Conservation (phyloP, 2,329 filamentous ascomycete genomes). For the Hymenoscyphus infarciens region DNA sequence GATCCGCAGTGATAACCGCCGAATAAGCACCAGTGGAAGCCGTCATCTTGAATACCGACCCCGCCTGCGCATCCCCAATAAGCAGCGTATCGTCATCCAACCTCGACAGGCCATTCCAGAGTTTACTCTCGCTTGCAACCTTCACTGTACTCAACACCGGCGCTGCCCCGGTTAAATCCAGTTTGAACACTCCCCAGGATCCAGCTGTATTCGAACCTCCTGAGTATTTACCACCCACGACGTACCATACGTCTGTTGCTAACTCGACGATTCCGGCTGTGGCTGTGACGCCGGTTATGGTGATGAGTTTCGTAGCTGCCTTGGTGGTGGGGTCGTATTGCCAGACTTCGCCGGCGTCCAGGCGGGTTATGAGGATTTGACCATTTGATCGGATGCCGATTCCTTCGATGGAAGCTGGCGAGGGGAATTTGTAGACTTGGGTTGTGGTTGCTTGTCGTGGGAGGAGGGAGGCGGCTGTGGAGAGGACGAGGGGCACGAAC, state of each 20-base stretch:
- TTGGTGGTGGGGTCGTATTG: constrained; percentile 8
- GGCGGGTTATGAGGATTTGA: constrained; percentile 11
- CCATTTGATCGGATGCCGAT: constrained; percentile 12
- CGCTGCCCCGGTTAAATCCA: background rate
- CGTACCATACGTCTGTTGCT: constrained; percentile 12
- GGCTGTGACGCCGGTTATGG: constrained; percentile 4
- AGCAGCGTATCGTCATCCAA: background rate
- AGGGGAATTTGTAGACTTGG: constrained; percentile 9
- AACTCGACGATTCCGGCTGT: constrained; percentile 14
- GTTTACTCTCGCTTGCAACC: background rate
- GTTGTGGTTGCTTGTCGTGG: constrained; percentile 9
- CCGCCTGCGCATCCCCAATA: background rate
- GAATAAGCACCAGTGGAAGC: background rate
- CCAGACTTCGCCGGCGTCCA: constrained; percentile 13
- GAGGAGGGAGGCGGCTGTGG: background rate
- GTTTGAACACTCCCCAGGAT: constrained; percentile 10
- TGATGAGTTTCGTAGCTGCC: constrained; percentile 1
- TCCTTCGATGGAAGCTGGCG: constrained; percentile 7
- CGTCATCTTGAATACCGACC: background rate
- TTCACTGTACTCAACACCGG: background rate
- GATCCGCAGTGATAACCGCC: background rate
- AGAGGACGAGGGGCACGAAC: background rate
- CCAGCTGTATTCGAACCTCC: constrained; percentile 4
- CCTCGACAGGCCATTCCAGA: background rate
- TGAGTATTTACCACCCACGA: constrained; percentile 12